These are phyloP conservation scores for Rhizophora mangle DNA, from an alignment of 345 rosid genomes.

Conservation along the genomic window DNA sequence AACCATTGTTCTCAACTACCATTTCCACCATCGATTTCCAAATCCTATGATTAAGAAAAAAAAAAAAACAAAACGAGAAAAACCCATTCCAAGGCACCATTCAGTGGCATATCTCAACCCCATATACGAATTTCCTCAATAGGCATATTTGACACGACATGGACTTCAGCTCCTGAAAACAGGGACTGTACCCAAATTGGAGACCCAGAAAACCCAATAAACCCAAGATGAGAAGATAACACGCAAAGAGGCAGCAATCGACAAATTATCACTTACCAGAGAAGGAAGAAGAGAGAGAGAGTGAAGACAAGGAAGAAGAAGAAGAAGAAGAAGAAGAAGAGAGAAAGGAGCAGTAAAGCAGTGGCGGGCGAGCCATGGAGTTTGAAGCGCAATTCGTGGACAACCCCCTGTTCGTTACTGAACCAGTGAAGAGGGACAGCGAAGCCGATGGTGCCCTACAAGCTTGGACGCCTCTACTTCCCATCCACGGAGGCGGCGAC, in stretches of 20 bases:
- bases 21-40: too few species aligned
- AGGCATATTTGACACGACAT: too few species aligned
- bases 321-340: conserved; percentile 40
- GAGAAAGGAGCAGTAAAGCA: conserved; percentile 62
- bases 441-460: conserved; percentile 52
- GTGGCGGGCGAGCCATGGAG: conserved; percentile 37
- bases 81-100: too few species aligned
- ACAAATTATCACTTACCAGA: conserved; percentile 37
- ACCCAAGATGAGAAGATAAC: background rate
- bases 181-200: too few species aligned
- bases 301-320: conserved; percentile 32
- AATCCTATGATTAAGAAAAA: too few species aligned
- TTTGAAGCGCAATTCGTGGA: conserved; percentile 27
- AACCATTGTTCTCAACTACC: too few species aligned
- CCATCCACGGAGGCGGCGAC: conserved; percentile 39
- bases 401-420: conserved; percentile 25
- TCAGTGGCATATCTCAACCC: too few species aligned
- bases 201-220: too few species aligned
- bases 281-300: conserved; percentile 48
- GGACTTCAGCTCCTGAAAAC: too few species aligned
- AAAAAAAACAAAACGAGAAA: too few species aligned
- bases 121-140: too few species aligned
- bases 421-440: conserved; percentile 41
- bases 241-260: background rate
- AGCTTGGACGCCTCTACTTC: conserved; percentile 16